Base-by-base conservation (phyloP, 805 yeast species). In the Pichia nakasei region DNA sequence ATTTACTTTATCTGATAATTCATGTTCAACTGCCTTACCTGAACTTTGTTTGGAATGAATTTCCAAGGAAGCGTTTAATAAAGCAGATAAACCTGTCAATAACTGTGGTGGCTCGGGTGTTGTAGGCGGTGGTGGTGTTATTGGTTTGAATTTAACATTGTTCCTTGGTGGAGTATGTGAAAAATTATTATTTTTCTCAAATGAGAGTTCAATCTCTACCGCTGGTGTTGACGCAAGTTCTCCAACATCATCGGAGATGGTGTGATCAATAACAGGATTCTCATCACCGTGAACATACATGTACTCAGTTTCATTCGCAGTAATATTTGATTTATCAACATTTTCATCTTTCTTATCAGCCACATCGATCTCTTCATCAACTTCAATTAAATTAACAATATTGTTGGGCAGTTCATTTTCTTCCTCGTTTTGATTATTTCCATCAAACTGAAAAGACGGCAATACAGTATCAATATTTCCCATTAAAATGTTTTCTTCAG, bases 21-120 rank as follows among this genome's bases (percentile, higher is more conserved):
- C 49, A n/a, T 40, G 37, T 5, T 43, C 48, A 3, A 45, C 36
- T 2, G 34, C 32, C 20, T 49, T 41, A 17, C 52, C 47, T 1
- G 47, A 37, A 35, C 42, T 40, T 33, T 37, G 41, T 18, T n/a
- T 31, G 7, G 38, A 31, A 21, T 33, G 42, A 5, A 41, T 27
- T 24, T 27, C 31, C 21, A 43, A 38, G 5, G 46, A 38, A 17
- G 48, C 43, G 29, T 39, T 24, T 20, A 45, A 35, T 11, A 45
- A 22, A 12, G 20, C 38, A 8, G 38, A 37, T 6, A 43, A 29
- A n/a, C 32, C 41, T 2, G 27, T 3, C 32, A 26, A 18, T 13
- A 42, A 22, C 12, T 20, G 38, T 2, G 65, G 55, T 9, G 64
- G 59, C 37, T 58, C 58, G 2, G 62, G 58, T 3, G 57, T 51